Evolutionary conservation across 1,284 basidiomycete species (phyloP).

Genomic region (Peniophora sp.): DNA sequence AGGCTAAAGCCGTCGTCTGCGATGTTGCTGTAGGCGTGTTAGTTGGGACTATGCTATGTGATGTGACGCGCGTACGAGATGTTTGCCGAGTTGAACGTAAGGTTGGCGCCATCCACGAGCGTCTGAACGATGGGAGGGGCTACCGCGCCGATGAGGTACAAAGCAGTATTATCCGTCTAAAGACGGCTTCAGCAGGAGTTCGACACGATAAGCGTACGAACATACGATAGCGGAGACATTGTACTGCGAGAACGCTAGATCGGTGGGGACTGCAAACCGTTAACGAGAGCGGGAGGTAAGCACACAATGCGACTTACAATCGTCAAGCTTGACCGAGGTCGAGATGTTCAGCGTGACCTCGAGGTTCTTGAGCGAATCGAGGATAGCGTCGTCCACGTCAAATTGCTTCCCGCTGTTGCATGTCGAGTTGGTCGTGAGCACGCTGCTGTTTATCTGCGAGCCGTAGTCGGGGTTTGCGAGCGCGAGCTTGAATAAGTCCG

Average conservation of each 20-base stretch:
- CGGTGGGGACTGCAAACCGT: constrained; percentile 36
- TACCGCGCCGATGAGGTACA: constrained; percentile 66
- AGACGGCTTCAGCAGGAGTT: constrained; percentile 2
- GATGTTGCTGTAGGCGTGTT: constrained; percentile 31
- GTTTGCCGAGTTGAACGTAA: constrained; percentile 54
- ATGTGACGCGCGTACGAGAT: constrained; percentile 41
- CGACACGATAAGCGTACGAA: background rate
- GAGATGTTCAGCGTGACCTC: constrained; percentile 45
- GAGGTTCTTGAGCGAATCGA: constrained; percentile 55
- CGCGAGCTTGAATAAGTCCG: constrained; percentile 50
- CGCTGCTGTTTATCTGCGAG: constrained; percentile 48
- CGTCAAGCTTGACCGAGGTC: constrained; percentile 47
- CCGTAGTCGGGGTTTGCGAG: constrained; percentile 42
- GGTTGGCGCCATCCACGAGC: constrained; percentile 51
- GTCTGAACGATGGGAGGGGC: constrained; percentile 61
- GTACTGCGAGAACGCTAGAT: constrained; percentile 56
- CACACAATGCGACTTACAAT: constrained; percentile 33
- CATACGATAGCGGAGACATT: constrained; percentile 52
- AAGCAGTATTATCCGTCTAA: constrained; percentile 54
- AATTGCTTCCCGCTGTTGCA: constrained; percentile 60
- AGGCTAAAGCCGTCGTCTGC: constrained; percentile 57
- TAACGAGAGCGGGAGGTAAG: background rate
- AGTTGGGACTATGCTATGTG: background rate
- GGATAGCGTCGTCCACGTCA: constrained; percentile 51
- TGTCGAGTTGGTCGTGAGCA: constrained; percentile 44